Evolutionary conservation across 1,284 basidiomycete genomes (phyloP), one percentile per base, ranked within the genome.

Genomic region (Boletellus deceptivus): DNA sequence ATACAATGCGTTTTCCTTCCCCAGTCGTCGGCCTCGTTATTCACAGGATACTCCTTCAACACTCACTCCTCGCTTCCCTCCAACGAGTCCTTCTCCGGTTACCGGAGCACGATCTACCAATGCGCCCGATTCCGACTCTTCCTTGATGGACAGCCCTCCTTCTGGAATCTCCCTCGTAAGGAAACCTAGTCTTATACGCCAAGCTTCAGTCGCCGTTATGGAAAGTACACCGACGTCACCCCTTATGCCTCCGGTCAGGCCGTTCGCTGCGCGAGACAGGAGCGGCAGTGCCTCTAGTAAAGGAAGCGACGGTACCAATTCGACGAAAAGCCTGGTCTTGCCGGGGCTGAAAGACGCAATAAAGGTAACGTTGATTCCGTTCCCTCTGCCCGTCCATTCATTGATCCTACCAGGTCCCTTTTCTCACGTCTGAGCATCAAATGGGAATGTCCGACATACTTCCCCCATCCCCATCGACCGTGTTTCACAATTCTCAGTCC

Each of bases 391-490:
- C 25, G 34, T 27, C 29, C 41, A 18, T 51, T 49, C n/a, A 22
- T 49, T 41, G 7, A 55, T 38, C 40, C 34, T 20, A 8, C 6
- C 52, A 88, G 85, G 78, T 85, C 38, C 83, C 86, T 2, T 78
- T 78, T 9, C 70, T 86, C 22, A 79, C 82, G 18, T 82, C 83
- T 1, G 86, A 87, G 51, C 82, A 87, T 61, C 83, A 83, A 56
- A 67, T 85, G 17, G 84, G 83, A 27, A 80, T 83, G 67, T 59
- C 75, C 13, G 91, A 93, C 61, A 71, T 92, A 17, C 70, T 91
- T 17, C 89, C 89, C 1, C 88, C 90, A 1, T 91, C 89, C 1
- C 90, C 90, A 5, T 83, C 83, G 11, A 75, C 79, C 9, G 70
- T 78, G 29, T 65, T 77, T 16, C 72, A 78, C 31, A 72, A 67